phyloP scores from a whole-genome alignment of 129 eudicot species.

The Centaurea solstitialis region DNA sequence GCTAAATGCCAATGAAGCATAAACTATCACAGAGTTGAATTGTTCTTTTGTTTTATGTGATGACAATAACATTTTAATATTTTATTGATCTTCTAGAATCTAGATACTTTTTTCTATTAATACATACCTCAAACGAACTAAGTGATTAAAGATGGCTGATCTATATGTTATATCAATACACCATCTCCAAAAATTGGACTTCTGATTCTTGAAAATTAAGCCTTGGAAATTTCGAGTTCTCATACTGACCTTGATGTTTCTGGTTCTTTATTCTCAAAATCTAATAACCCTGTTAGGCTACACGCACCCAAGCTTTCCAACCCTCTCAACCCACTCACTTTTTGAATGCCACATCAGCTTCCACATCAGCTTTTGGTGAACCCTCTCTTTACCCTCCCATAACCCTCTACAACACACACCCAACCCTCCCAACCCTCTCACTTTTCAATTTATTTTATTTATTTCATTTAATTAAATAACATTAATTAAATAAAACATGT shows the following conservation, averaged over 20 bases:
- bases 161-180: background rate
- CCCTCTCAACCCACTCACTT: too few species aligned
- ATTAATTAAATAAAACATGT: too few species aligned
- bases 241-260: background rate
- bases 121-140: background rate
- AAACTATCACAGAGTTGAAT: background rate
- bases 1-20: background rate
- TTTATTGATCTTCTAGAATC: background rate
- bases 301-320: too few species aligned
- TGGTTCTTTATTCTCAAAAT: background rate
- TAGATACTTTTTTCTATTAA: background rate
- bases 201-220: background rate
- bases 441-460: too few species aligned
- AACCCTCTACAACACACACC: too few species aligned
- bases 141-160: background rate
- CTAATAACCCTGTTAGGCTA: background rate
- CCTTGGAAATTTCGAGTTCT: background rate
- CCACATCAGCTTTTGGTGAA: too few species aligned
- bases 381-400: too few species aligned
- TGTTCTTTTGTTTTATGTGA: background rate
- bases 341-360: too few species aligned
- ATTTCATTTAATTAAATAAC: too few species aligned
- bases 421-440: too few species aligned
- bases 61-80: background rate
- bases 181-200: background rate